These are phyloP conservation scores for Paracorniculantispora psalliotae DNA, from an alignment of 2,329 filamentous ascomycete genomes.

Conservation along the genomic window DNA sequence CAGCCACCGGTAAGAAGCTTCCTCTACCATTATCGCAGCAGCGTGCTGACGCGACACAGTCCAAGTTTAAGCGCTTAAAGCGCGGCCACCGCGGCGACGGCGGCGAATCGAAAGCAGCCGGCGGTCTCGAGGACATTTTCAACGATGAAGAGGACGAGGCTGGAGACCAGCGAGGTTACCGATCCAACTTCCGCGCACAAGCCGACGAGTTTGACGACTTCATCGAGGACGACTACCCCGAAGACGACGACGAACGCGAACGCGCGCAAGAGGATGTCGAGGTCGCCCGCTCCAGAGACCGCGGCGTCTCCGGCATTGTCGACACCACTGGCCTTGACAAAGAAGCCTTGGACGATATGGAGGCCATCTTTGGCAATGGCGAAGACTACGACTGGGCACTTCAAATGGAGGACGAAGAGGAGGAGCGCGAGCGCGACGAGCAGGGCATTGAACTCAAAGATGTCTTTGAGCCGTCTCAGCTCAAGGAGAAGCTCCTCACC, in stretches of 20 bases:
- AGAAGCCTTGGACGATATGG: constrained; percentile 91
- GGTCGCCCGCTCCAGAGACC: constrained; percentile 73
- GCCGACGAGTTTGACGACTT: constrained; percentile 89
- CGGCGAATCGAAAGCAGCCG: constrained; percentile 57
- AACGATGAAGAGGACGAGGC: constrained; percentile 86
- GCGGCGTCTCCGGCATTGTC: constrained; percentile 63
- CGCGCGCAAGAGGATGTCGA: constrained; percentile 80
- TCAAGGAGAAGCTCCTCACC: constrained; percentile 89
- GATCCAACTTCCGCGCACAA: constrained; percentile 52
- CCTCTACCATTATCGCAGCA: neutral
- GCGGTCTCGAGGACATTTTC: constrained; percentile 87
- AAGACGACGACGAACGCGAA: constrained; percentile 74
- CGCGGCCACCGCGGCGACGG: constrained; percentile 76
- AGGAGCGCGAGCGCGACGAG: constrained; percentile 72
- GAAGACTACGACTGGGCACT: constrained; percentile 95
- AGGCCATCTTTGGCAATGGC: constrained; percentile 90
- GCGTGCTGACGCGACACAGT: constrained; percentile 42
- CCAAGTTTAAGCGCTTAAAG: constrained; percentile 95
- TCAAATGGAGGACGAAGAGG: constrained; percentile 80
- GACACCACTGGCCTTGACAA: constrained; percentile 85
- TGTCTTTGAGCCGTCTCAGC: constrained; percentile 93
- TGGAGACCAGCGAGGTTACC: constrained; percentile 48
- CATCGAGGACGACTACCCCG: constrained; percentile 92
- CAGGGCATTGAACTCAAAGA: constrained; percentile 91
- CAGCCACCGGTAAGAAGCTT: constrained; percentile 61